phyloP scores from a whole-genome alignment of 2,329 filamentous ascomycete genomes.

The Coniochaeta hoffmannii region DNA sequence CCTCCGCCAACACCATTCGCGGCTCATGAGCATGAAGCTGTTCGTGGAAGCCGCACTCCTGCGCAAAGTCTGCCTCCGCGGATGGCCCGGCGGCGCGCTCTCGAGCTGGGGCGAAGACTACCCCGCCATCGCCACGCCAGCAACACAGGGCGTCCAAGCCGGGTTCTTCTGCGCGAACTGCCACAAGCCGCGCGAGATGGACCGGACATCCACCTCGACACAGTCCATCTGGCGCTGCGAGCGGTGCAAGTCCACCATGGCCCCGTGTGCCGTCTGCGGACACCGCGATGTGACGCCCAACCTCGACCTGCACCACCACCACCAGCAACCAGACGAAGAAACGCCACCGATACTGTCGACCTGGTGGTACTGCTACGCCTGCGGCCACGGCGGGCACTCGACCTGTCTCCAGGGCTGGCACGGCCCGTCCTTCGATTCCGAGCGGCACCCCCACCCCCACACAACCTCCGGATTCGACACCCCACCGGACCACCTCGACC shows the following conservation, averaged over 20 bases:
- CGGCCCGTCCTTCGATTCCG: constrained; percentile 22
- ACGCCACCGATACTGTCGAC: constrained; percentile 27
- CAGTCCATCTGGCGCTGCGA: constrained; percentile 51
- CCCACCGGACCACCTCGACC: constrained; percentile 17
- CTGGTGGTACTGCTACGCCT: constrained; percentile 60
- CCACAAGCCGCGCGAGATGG: constrained; percentile 47
- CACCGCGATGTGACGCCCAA: constrained; percentile 40
- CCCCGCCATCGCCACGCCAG: constrained; percentile 41
- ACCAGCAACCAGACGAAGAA: constrained; percentile 3
- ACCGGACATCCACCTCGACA: constrained; percentile 31
- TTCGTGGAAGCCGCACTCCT: constrained; percentile 55
- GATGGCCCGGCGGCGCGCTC: constrained; percentile 42
- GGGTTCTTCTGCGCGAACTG: constrained; percentile 49
- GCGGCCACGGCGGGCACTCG: constrained; percentile 55
- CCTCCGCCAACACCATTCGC: constrained; percentile 51
- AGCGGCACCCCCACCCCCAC: too few relatives aligned
- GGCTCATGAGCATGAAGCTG: constrained; percentile 51
- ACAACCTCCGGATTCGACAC: constrained; percentile 1
- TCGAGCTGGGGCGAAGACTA: constrained; percentile 48
- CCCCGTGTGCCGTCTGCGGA: constrained; percentile 51
- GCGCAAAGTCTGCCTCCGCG: constrained; percentile 52
- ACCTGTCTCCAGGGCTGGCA: constrained; percentile 56
- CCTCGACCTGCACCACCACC: constrained; percentile 18
- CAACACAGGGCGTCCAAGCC: constrained; percentile 47
- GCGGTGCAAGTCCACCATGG: constrained; percentile 44